A percentile compares a stretch with the other conserved stretches of the same genome.
These are phyloP conservation scores for Geotrichum citri-aurantii DNA, from an alignment of 1,139 yeast species.

Conservation along the genomic window DNA sequence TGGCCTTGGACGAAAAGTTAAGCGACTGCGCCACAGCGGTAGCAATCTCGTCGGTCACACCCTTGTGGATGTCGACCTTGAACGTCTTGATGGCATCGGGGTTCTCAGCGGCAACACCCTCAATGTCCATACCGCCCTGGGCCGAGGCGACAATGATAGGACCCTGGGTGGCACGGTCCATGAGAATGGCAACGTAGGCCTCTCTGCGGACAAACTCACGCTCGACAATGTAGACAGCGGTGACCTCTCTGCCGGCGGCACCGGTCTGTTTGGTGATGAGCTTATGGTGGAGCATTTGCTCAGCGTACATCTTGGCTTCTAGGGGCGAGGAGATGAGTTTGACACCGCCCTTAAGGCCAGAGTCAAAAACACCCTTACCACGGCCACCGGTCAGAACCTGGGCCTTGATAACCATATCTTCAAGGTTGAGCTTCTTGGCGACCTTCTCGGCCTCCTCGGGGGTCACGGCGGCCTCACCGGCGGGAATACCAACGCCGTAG, in stretches of 20 bases:
- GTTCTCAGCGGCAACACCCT: conserved; percentile 90
- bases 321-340: conserved; percentile 79
- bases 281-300: conserved; percentile 86
- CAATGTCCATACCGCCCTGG: conserved; percentile 99
- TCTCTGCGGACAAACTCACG: conserved; percentile 91
- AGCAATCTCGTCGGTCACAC: conserved; percentile 78
- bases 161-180: conserved; percentile 87
- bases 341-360: conserved; percentile 96
- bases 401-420: conserved; percentile 91
- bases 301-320: conserved; percentile 82
- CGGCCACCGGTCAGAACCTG: conserved; percentile 99
- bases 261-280: conserved; percentile 98
- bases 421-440: conserved; percentile 60
- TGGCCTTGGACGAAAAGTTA: conserved; percentile 76
- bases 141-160: conserved; percentile 94
- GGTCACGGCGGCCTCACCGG: conserved; percentile 85
- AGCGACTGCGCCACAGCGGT: conserved; percentile 67
- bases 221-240: conserved; percentile 94
- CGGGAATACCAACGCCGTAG: conserved; percentile 88
- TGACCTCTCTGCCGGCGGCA: conserved; percentile 92
- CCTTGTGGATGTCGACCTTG: conserved; percentile 68
- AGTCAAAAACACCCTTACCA: conserved; percentile 97
- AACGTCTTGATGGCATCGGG: conserved; percentile 92
- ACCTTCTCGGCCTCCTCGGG: conserved; percentile 81
- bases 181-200: conserved; percentile 88